Conservation (phyloP, 345 rosid genomes). For the Noccaea bulbosa region DNA sequence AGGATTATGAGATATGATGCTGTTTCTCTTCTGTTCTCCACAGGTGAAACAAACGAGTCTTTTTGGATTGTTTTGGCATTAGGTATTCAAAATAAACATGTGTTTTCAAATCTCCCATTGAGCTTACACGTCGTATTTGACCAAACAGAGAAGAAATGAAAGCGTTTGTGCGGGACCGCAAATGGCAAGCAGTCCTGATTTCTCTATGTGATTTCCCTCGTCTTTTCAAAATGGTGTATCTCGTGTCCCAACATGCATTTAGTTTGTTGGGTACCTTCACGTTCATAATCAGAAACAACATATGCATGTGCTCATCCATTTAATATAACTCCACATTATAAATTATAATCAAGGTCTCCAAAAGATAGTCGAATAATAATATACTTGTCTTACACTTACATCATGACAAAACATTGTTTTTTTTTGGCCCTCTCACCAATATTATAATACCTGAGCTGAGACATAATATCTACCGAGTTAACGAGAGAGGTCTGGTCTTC, state of each 20-base stretch:
- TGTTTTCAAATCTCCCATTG: neutral
- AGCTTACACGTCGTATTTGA: neutral
- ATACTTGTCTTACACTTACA: conserved; percentile 7
- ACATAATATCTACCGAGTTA: neutral
- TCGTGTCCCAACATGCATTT: neutral
- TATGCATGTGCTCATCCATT: neutral
- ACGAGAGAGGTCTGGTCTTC: conserved; percentile 15
- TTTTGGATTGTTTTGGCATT: neutral
- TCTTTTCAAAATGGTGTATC: neutral
- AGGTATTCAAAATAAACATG: neutral
- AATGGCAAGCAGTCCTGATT: neutral
- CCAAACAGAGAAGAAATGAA: neutral
- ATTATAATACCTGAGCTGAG: conserved; percentile 5
- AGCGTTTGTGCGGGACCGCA: neutral
- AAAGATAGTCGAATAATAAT: neutral
- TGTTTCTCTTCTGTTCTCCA: neutral
- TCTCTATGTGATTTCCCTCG: too few relatives aligned
- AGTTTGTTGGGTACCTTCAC: neutral
- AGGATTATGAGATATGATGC: too few relatives aligned
- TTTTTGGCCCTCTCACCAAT: neutral
- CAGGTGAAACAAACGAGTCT: neutral
- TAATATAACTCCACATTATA: neutral
- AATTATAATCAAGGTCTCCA: neutral
- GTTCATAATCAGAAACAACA: neutral
- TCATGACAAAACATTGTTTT: neutral